Conservation (phyloP, 345 rosid genomes). For the Psidium friedrichsthalianum region DNA sequence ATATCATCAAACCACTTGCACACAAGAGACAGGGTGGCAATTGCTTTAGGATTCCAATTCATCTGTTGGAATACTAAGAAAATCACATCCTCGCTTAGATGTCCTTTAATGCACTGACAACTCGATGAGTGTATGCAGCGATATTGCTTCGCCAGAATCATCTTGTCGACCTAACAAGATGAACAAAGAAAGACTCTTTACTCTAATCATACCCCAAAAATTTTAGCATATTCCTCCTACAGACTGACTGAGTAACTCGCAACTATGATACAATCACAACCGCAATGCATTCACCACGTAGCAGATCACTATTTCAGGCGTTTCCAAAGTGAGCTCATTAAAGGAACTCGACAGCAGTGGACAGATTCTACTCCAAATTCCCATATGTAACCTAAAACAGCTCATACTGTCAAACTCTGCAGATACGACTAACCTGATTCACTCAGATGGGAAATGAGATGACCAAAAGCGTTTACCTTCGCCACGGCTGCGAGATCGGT, state of each 20-base stretch:
- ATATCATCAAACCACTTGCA: slow-evolving; percentile 99
- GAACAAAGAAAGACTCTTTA: background rate
- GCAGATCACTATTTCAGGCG: background rate
- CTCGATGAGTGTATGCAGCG: slow-evolving; percentile 91
- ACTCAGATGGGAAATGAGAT: background rate
- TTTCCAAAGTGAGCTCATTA: background rate
- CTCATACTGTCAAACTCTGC: background rate
- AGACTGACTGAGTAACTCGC: background rate
- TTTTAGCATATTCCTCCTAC: background rate
- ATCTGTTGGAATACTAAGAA: slow-evolving; percentile 76
- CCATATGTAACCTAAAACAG: background rate
- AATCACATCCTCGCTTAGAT: slow-evolving; percentile 74
- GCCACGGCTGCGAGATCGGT: background rate
- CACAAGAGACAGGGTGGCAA: slow-evolving; percentile 60
- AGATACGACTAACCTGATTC: background rate
- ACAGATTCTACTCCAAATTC: background rate
- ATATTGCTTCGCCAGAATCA: slow-evolving; percentile 78
- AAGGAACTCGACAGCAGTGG: background rate
- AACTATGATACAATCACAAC: background rate
- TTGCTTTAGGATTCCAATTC: slow-evolving; percentile 92
- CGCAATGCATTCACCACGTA: background rate
- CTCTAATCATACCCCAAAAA: background rate
- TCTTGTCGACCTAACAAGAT: background rate
- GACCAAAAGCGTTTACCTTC: background rate
- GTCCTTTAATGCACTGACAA: slow-evolving; percentile 91